phyloP scores from a whole-genome alignment of 192 early-diverging fungal genomes.

The Kickxella alabastrina region DNA sequence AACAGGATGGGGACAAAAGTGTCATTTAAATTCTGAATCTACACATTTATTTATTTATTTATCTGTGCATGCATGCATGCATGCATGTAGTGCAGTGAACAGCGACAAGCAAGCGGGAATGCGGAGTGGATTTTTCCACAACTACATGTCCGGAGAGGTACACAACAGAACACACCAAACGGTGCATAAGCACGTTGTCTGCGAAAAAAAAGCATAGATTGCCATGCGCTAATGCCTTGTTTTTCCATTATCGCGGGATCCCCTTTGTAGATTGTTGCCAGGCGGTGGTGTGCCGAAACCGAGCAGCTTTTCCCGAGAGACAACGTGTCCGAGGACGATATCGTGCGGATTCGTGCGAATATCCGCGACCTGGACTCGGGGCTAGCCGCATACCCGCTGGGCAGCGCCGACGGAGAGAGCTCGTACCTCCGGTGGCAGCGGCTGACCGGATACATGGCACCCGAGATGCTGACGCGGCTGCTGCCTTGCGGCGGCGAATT shows the following conservation, averaged over 20 bases:
- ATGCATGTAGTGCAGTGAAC: conserved; percentile 16
- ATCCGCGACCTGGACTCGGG: conserved; percentile 75
- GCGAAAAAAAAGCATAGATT: too few relatives aligned
- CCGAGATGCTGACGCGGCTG: conserved; percentile 36
- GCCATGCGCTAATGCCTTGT: neutral
- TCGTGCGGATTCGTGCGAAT: conserved; percentile 61
- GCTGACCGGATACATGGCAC: conserved; percentile 66
- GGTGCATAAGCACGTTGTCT: too few relatives aligned
- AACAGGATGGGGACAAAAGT: too few relatives aligned
- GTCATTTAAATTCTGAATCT: too few relatives aligned
- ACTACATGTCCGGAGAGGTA: conserved; percentile 61
- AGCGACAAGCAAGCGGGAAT: conserved; percentile 50
- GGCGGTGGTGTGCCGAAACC: conserved; percentile 68
- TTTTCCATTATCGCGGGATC: neutral
- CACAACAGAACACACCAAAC: neutral
- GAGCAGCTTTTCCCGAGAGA: conserved; percentile 64
- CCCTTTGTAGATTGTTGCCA: conserved; percentile 74
- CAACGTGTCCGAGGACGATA: conserved; percentile 59
- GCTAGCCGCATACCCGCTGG: conserved; percentile 78
- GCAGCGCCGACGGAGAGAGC: conserved; percentile 50
- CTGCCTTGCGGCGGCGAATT: conserved; percentile 52
- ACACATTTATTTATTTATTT: too few relatives aligned
- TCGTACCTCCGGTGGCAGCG: conserved; percentile 74
- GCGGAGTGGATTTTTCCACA: conserved; percentile 72
- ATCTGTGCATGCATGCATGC: too few relatives aligned